Conservation (phyloP, 116 monocot species). For the Phalaenopsis hybrid region DNA sequence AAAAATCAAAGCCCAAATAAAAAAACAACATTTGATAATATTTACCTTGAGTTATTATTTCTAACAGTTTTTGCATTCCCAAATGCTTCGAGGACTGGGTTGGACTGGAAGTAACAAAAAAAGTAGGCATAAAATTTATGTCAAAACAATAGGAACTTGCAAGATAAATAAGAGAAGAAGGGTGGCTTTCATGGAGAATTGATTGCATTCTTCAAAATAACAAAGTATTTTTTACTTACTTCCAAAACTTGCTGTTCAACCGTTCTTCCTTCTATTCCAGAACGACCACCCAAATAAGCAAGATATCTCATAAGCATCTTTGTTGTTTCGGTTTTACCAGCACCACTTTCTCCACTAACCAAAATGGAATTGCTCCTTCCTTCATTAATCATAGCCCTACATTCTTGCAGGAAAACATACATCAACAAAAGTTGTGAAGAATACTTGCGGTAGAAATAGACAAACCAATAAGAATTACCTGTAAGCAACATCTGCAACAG, state of each 20-base stretch:
- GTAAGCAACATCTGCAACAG: constrained; percentile 52
- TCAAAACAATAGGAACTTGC: neutral
- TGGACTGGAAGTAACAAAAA: constrained; percentile 21
- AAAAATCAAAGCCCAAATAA: neutral
- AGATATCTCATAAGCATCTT: constrained; percentile 47
- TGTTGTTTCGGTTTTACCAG: constrained; percentile 51
- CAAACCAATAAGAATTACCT: constrained; percentile 26
- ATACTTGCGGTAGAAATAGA: neutral
- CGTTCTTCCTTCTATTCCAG: constrained; percentile 36
- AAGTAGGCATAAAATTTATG: neutral
- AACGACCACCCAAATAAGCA: constrained; percentile 34
- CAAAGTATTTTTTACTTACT: constrained; percentile 8
- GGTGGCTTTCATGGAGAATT: neutral
- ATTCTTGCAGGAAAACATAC: constrained; percentile 16
- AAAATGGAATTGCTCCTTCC: constrained; percentile 49
- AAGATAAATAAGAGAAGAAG: neutral
- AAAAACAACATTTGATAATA: neutral
- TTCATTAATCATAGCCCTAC: constrained; percentile 54
- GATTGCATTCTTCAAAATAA: constrained; percentile 4
- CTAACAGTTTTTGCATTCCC: constrained; percentile 47
- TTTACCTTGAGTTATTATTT: constrained; percentile 48
- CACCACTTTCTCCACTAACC: constrained; percentile 62
- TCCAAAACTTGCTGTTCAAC: constrained; percentile 46
- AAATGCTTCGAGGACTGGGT: constrained; percentile 53
- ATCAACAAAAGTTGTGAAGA: constrained; percentile 3